phyloP scores from a whole-genome alignment of 1,284 basidiomycete species.

The Ceratobasidium theobromae region DNA sequence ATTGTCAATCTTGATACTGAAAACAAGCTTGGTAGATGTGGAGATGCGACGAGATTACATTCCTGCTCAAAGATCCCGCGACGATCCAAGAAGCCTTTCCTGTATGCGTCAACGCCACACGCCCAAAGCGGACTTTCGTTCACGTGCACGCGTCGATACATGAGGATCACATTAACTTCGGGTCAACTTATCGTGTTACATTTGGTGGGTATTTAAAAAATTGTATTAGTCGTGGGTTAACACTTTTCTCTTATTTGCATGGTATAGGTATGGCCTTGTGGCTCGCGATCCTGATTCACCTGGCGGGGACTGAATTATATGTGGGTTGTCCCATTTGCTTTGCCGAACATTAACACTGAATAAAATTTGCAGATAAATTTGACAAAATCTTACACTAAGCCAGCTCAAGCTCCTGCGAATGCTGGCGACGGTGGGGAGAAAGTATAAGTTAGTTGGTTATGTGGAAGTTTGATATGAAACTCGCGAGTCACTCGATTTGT shows the following conservation, averaged over 20 bases:
- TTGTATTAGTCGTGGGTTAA: background rate
- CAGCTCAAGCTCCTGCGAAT: background rate
- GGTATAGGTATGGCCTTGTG: constrained; percentile 33
- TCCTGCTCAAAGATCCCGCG: constrained; percentile 15
- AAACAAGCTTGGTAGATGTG: constrained; percentile 24
- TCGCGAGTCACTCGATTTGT: background rate
- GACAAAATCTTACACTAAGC: constrained; percentile 19
- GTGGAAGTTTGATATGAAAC: background rate
- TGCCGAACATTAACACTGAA: background rate
- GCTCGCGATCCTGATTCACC: constrained; percentile 34
- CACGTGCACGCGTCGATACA: constrained; percentile 33
- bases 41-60: constrained; percentile 34
- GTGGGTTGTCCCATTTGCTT: constrained; percentile 7
- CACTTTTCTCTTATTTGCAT: background rate
- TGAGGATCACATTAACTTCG: constrained; percentile 32
- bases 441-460: background rate
- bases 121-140: constrained; percentile 15
- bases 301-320: constrained; percentile 34
- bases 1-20: background rate
- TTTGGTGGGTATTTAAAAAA: constrained; percentile 15
- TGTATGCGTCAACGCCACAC: constrained; percentile 30
- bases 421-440: background rate
- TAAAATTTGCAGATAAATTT: background rate
- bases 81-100: constrained; percentile 16
- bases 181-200: constrained; percentile 26